These are phyloP conservation scores for Boletellus ananiceps DNA, from an alignment of 768 basidiomycete genomes.

Conservation along the genomic window DNA sequence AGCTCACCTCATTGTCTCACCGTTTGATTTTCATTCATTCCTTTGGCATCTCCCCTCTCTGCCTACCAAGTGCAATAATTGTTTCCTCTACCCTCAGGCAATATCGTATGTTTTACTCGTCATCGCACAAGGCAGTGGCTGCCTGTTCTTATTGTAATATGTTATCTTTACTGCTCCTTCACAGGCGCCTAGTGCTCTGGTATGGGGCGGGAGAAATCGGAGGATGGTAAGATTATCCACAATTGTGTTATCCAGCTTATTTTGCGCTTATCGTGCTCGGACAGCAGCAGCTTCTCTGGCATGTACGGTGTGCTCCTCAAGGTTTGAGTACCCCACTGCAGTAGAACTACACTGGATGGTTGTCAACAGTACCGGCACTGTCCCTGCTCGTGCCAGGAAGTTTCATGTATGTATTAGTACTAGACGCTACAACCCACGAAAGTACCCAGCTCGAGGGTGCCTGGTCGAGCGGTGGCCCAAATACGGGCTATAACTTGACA, in stretches of 20 bases:
- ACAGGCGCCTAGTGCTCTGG: conserved; percentile 11
- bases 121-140: conserved; percentile 14
- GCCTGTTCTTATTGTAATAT: conserved; percentile 21
- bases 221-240: conserved; percentile 11
- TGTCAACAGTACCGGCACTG: conserved; percentile 6
- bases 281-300: background rate
- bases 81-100: conserved; percentile 24
- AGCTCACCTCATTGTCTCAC: conserved; percentile 25
- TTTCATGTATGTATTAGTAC: conserved; percentile 14
- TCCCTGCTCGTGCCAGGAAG: conserved; percentile 1
- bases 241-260: background rate
- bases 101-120: conserved; percentile 27
- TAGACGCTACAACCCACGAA: conserved; percentile 1
- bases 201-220: background rate
- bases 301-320: background rate
- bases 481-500: conserved; percentile 10
- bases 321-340: conserved; percentile 12
- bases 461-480: background rate
- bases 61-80: conserved; percentile 29
- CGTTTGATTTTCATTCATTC: conserved; percentile 25
- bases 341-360: conserved; percentile 7
- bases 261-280: conserved; percentile 1
- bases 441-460: background rate
- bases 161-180: conserved; percentile 10
- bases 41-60: conserved; percentile 18